Evolutionary conservation across 331 rosid species (phyloP).

Genomic region (Stylosanthes scabra): DNA sequence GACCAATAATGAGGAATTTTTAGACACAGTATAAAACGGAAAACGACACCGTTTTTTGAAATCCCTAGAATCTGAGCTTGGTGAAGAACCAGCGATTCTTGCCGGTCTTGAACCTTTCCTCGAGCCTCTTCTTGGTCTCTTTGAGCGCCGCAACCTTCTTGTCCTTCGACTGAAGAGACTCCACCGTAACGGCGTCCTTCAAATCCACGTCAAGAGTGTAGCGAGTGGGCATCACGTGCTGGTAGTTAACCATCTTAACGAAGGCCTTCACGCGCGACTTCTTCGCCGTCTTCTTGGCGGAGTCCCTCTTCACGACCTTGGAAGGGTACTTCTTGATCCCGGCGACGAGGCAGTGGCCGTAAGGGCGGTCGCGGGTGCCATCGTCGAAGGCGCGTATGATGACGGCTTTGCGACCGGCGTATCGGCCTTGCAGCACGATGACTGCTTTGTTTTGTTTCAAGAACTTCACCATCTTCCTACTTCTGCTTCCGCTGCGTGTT

Average conservation of each 20-base stretch:
- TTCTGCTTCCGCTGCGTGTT: too few relatives aligned
- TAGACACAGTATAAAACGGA: background rate
- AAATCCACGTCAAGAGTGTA: too few relatives aligned
- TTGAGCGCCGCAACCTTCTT: slow-evolving; percentile 44
- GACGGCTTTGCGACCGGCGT: slow-evolving; percentile 47
- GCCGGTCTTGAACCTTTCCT: too few relatives aligned
- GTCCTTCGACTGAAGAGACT: too few relatives aligned
- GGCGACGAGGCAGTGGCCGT: slow-evolving; percentile 44
- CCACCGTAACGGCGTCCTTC: too few relatives aligned
- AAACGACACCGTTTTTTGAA: background rate
- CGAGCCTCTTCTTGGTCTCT: slow-evolving; percentile 31
- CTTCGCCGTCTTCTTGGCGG: too few relatives aligned
- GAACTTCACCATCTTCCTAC: slow-evolving; percentile 26
- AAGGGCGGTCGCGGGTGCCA: slow-evolving; percentile 47
- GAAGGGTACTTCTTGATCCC: slow-evolving; percentile 46
- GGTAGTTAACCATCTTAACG: too few relatives aligned
- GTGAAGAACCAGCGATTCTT: slow-evolving; percentile 52
- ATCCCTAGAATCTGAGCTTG: slow-evolving; percentile 43
- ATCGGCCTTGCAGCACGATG: slow-evolving; percentile 42
- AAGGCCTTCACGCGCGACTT: too few relatives aligned
- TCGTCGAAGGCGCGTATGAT: slow-evolving; percentile 47
- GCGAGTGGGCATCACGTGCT: too few relatives aligned
- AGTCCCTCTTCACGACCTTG: slow-evolving; percentile 30
- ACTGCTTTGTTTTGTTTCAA: slow-evolving; percentile 44
- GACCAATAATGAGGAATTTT: too few relatives aligned